These are phyloP conservation scores for Lactarius hengduanensis DNA, from an alignment of 768 basidiomycete species.

Conservation along the genomic window DNA sequence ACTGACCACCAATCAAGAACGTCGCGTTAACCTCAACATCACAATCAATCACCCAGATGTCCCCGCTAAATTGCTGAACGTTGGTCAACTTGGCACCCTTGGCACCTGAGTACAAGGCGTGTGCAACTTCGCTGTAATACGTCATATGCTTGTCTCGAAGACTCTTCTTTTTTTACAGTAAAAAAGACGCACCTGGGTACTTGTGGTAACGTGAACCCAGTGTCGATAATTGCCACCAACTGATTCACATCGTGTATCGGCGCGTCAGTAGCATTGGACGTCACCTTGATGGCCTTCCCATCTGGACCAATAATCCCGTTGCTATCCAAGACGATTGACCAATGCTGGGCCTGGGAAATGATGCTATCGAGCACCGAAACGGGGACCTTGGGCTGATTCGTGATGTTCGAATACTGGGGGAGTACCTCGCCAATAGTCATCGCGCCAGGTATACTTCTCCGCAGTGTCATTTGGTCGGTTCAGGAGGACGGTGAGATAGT, in stretches of 20 bases:
- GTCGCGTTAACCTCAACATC: conserved; percentile 61
- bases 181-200: conserved; percentile 43
- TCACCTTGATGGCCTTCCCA: conserved; percentile 49
- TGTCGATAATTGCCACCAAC: conserved; percentile 62
- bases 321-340: conserved; percentile 59
- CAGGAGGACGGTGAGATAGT: conserved; percentile 62
- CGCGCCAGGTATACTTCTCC: conserved; percentile 52
- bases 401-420: conserved; percentile 47
- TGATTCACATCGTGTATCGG: conserved; percentile 61
- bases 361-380: conserved; percentile 45
- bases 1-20: conserved; percentile 55
- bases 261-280: conserved; percentile 53
- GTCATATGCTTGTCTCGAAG: neutral
- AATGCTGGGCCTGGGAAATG: conserved; percentile 55
- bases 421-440: conserved; percentile 63
- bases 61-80: conserved; percentile 39
- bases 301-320: conserved; percentile 62
- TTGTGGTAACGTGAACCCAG: conserved; percentile 67
- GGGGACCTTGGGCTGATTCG: conserved; percentile 49
- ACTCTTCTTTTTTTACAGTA: neutral
- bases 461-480: conserved; percentile 55
- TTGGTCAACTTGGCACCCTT: conserved; percentile 49
- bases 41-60: conserved; percentile 65
- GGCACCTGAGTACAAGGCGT: conserved; percentile 58
- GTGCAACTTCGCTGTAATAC: conserved; percentile 45